These are phyloP conservation scores for Colletotrichum shisoi DNA, from an alignment of 2,329 filamentous ascomycete genomes.

Conservation along the genomic window DNA sequence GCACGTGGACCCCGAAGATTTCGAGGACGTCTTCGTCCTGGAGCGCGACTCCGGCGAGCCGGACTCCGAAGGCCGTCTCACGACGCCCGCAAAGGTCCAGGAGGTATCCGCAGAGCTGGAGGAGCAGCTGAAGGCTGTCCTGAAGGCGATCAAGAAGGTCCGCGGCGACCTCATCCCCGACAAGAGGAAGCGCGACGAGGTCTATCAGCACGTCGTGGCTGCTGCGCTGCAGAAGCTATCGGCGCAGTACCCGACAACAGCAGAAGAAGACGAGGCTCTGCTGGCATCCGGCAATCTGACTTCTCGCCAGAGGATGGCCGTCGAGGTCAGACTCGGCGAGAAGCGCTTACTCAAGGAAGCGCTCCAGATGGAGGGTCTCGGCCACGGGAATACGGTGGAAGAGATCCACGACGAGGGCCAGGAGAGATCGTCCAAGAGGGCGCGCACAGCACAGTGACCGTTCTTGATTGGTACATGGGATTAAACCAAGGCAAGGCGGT, in stretches of 20 bases:
- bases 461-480: no score
- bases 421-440: conserved; percentile 46
- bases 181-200: conserved; percentile 59
- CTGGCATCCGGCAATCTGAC: conserved; percentile 45
- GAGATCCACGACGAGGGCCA: conserved; percentile 41
- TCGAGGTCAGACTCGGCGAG: conserved; percentile 74
- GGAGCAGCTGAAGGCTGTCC: conserved; percentile 59
- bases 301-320: conserved; percentile 65
- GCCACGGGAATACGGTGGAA: conserved; percentile 38
- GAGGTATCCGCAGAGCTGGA: conserved; percentile 60
- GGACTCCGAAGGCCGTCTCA: conserved; percentile 57
- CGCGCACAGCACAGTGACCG: conserved; percentile 38
- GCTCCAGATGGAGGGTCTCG: conserved; percentile 44
- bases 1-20: conserved; percentile 67
- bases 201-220: conserved; percentile 53
- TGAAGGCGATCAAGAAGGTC: conserved; percentile 59
- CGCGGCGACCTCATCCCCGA: conserved; percentile 55
- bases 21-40: conserved; percentile 79
- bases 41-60: conserved; percentile 64
- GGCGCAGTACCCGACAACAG: conserved; percentile 54
- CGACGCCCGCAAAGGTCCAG: conserved; percentile 50
- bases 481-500: fast-evolving
- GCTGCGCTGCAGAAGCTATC: conserved; percentile 51
- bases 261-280: conserved; percentile 53
- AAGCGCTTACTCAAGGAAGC: conserved; percentile 70